These are phyloP conservation scores for Vitellaria paradoxa DNA, from an alignment of 179 eudicot genomes.

Conservation along the genomic window DNA sequence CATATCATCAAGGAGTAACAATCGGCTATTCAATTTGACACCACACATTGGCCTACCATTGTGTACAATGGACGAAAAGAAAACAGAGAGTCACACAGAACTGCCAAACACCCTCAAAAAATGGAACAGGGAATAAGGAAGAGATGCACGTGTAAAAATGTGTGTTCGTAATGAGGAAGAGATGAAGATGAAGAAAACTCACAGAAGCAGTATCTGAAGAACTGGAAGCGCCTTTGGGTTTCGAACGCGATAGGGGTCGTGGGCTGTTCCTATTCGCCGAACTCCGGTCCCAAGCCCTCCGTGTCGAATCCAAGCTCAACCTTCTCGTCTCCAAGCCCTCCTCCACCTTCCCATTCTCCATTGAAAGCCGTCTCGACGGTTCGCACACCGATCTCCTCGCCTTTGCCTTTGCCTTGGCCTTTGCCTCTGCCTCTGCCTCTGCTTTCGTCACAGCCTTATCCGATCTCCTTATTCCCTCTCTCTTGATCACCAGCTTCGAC, in stretches of 20 bases:
- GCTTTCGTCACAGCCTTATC: neutral
- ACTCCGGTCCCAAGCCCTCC: conserved; percentile 43
- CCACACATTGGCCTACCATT: neutral
- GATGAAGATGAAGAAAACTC: conserved; percentile 14
- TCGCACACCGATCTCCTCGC: neutral
- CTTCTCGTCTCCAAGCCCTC: conserved; percentile 26
- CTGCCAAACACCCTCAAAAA: too few relatives aligned
- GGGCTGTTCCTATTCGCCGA: conserved; percentile 9
- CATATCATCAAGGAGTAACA: neutral
- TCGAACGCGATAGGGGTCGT: conserved; percentile 5
- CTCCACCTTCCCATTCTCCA: conserved; percentile 25
- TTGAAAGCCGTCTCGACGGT: conserved; percentile 25
- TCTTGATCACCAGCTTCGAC: conserved; percentile 1
- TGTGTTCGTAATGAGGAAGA: too few relatives aligned
- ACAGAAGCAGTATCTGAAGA: conserved; percentile 16
- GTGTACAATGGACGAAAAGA: too few relatives aligned
- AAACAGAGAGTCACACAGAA: too few relatives aligned
- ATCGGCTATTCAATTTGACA: neutral
- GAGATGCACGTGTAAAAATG: too few relatives aligned
- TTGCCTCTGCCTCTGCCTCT: neutral
- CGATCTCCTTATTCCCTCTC: neutral
- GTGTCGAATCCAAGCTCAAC: conserved; percentile 38
- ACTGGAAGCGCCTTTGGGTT: conserved; percentile 9
- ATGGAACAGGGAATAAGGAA: too few relatives aligned
- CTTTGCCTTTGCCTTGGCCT: conserved; percentile 24